A percentile compares a stretch with the other conserved stretches of the same genome.
Conservation (phyloP, 192 early-diverging fungal genomes). For the Backusella liffmaniae region DNA sequence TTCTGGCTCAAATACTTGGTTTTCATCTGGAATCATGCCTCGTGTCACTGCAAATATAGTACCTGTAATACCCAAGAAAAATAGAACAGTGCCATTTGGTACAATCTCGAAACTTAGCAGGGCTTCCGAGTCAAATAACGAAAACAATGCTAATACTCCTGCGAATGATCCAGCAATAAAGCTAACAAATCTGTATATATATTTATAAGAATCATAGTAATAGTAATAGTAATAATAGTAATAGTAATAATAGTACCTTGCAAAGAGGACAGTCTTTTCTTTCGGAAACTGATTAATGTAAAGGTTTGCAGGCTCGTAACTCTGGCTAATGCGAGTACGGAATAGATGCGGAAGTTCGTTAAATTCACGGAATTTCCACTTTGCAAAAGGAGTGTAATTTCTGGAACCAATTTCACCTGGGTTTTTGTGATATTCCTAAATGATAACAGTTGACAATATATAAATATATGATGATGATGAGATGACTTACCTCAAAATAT, state of each 20-base stretch:
- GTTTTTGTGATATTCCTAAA: conserved; percentile 74
- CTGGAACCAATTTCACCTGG: conserved; percentile 81
- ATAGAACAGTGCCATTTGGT: conserved; percentile 82
- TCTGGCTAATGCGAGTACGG: conserved; percentile 67
- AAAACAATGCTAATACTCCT: conserved; percentile 78
- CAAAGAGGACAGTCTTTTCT: conserved; percentile 71
- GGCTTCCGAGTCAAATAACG: conserved; percentile 84
- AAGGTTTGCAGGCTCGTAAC: conserved; percentile 69
- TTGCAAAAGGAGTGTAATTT: conserved; percentile 81
- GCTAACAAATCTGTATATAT: conserved; percentile 65
- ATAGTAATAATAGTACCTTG: conserved; percentile 47
- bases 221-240: background rate
- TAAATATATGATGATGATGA: background rate
- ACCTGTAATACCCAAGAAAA: conserved; percentile 91
- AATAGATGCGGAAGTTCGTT: conserved; percentile 96
- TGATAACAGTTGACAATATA: too few relatives aligned
- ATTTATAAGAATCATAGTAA: background rate
- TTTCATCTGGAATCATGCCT: conserved; percentile 82
- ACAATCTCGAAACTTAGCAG: conserved; percentile 92
- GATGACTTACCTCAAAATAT: conserved; percentile 81
- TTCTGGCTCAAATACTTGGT: conserved; percentile 81
- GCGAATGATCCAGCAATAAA: conserved; percentile 91
- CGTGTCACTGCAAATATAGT: conserved; percentile 77
- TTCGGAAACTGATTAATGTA: conserved; percentile 94
- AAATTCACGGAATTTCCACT: conserved; percentile 95